Evolutionary conservation across 805 yeast genomes (phyloP), one percentile per base, ranked within the genome.

Genomic region (Cephaloascus albidus): DNA sequence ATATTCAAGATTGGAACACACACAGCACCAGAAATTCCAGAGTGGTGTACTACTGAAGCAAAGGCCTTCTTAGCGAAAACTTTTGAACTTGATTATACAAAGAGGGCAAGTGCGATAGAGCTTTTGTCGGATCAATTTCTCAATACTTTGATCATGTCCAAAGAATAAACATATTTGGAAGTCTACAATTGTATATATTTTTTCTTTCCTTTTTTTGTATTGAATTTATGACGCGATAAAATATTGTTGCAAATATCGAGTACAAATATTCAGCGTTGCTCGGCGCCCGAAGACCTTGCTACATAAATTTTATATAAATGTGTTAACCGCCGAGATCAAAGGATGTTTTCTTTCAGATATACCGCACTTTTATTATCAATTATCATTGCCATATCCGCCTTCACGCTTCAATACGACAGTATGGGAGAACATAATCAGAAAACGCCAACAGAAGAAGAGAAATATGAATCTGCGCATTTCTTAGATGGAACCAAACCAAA

Each of bases 1-100:
- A 82, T 93, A 31, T 93, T 89, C 72, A 81, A 84, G 57, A 84
- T 93, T 40, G 98, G 98, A 2, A 85, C 93, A 1, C 79, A 82
- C 47, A 73, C 82, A 1, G 58, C 69, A n/a, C 98, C 98, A 0
- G 80, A 73, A 35, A 70, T 86, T 4, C 97, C 97, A 0, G 68
- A 72, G 8, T 72, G 78, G 75, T 75, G 84, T 35, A 76, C 93
- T 0, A 64, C 66, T 4, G 84, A 74, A 28, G 89, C 88, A 3
- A 70, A 65, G 45, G 79, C 75, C 26, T 88, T 93, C 49, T 56
- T 89, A 44, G 48, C 51, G 4, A 61, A 72, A 54, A 74, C 95
- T 1, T 85, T 93, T 54, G 86, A 81, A 43, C 52, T 84, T 18
- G 94, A 93, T 49, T 82, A 79, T 53, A 69, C 70, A 30, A 71